phyloP scores from a whole-genome alignment of 1,139 yeast genomes.

The Hyphopichia khmerensis region DNA sequence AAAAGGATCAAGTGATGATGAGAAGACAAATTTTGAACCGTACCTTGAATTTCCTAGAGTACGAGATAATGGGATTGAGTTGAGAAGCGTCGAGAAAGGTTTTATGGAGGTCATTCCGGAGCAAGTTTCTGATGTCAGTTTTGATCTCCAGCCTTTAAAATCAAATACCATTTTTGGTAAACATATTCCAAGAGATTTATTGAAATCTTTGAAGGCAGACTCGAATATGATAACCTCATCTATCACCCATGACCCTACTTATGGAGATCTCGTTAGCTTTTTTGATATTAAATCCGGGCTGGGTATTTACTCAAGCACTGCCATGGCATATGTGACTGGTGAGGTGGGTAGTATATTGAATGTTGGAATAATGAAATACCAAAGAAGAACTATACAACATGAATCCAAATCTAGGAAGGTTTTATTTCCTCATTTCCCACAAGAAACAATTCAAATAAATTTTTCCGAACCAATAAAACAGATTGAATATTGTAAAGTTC shows the following conservation, averaged over 20 bases:
- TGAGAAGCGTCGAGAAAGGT: slow-evolving; percentile 18
- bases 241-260: slow-evolving; percentile 39
- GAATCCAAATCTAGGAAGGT: not conserved
- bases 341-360: slow-evolving; percentile 26
- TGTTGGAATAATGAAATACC: slow-evolving; percentile 18
- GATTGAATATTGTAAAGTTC: slow-evolving; percentile 24
- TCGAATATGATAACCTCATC: slow-evolving; percentile 24
- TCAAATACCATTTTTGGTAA: not conserved
- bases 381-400: slow-evolving; percentile 6
- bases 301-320: slow-evolving; percentile 11
- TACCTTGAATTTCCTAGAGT: slow-evolving; percentile 25
- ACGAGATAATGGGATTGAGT: slow-evolving; percentile 15
- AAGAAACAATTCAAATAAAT: slow-evolving; percentile 20
- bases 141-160: not conserved
- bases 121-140: not conserved
- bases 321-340: slow-evolving; percentile 37
- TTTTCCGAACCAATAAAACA: slow-evolving; percentile 42
- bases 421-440: slow-evolving; percentile 13
- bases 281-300: slow-evolving; percentile 17
- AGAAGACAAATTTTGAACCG: slow-evolving; percentile 9
- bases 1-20: slow-evolving; percentile 2
- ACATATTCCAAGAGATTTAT: not conserved
- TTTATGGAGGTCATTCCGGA: not conserved
- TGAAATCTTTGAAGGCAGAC: slow-evolving; percentile 11
- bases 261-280: slow-evolving; percentile 23